Base-by-base conservation (phyloP, 768 basidiomycete species). In the Termitomyces sp. region DNA sequence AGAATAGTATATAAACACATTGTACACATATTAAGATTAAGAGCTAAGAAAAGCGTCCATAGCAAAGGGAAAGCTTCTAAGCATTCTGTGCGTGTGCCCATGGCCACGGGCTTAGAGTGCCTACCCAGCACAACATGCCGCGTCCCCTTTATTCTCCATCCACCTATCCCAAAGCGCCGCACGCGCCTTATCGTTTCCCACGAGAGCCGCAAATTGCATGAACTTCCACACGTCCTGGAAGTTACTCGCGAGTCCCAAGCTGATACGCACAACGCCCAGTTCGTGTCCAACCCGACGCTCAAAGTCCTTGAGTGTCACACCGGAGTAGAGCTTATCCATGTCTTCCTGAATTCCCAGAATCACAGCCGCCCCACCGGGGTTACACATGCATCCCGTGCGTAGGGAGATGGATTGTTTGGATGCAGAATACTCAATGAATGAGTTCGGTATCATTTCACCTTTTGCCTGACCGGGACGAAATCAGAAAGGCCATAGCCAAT, bases 301-400 rank as follows among this genome's bases (percentile, higher is more conserved):
- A 62, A 91, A 84, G 34, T 85, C 85, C 26, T 75, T 72, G 49
- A 88, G 75, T 4, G 83, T 86, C 40, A 84, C 79, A 4, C 87
- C 87, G 0, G 77, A 73, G 60, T 78, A 83, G 0, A 91, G 77
- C 14, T 68, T 72, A 5, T 76, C 73, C 89, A 91, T 92, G 57
- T 85, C 78, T 20, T 80, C 76, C 58, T 84, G 73, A 30, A 91
- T 80, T 0, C 85, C 86, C 5, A 92, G 78, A 16, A 93, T 72
- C 5, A 87, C 82, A 1, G 89, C 84, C 0, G 90, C 88, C 18
- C 85, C 91, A 10, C 92, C 92, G 16, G 91, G 89, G 62, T 93
- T 94, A 67, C 92, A 94, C 83, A 93, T 87, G 69, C 91, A 94
- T 0, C 91, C 91, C 3, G 91, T 90, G 43, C 91, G 85, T 32